Percentiles rank a stretch among this genome's conserved stretches.
Conservation (phyloP, 306 rosid species). For the Adenanthera pavonina region DNA sequence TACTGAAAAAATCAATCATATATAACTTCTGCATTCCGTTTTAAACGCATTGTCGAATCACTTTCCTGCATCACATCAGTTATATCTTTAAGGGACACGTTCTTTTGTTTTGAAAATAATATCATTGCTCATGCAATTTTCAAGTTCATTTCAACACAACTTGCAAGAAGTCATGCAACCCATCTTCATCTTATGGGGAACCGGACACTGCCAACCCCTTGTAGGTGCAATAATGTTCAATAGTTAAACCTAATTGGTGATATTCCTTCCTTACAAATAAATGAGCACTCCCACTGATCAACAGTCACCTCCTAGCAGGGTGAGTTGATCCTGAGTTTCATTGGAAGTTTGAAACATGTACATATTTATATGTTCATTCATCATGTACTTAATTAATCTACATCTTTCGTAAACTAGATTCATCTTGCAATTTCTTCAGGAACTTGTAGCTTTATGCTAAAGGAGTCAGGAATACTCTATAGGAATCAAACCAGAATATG, state of each 20-base stretch:
- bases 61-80: slow-evolving; percentile 5
- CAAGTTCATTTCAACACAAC: slow-evolving; percentile 3
- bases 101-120: background rate
- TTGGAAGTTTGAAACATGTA: background rate
- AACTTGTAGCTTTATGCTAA: background rate
- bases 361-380: background rate
- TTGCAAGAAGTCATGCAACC: slow-evolving; percentile 2
- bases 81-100: background rate
- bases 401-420: background rate
- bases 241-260: background rate
- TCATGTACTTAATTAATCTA: background rate
- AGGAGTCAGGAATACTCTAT: background rate
- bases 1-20: too few relatives aligned
- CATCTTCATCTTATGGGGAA: background rate
- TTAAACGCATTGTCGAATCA: background rate
- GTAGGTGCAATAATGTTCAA: background rate
- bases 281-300: background rate
- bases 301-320: background rate
- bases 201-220: background rate
- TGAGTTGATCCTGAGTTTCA: background rate
- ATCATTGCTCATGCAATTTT: background rate
- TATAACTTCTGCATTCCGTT: background rate
- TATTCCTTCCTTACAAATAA: background rate
- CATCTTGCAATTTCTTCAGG: background rate
- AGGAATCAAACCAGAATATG: background rate